Base-by-base conservation (phyloP, 139 green algal species). In the Closterium sp. region DNA sequence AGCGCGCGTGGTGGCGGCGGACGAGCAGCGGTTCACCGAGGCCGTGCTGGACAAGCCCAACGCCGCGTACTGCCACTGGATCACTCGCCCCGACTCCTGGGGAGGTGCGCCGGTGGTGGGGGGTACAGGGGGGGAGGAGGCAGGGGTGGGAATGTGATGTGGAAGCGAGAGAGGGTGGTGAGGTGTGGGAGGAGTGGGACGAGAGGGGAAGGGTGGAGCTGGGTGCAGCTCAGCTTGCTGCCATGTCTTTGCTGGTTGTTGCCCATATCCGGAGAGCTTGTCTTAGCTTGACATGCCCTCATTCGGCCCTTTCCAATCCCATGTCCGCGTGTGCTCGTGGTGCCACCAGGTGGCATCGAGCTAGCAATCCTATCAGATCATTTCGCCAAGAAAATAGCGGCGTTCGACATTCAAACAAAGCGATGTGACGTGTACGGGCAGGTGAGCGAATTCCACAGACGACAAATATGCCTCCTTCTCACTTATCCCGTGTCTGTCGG, bases 331-430 rank as follows among this genome's bases (percentile, higher is more conserved):
- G 84, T 98, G n/a, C n/a, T n/a, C 43, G 16, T 28, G 55, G 55
- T 19, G 25, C 2, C 97, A 97, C 97, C 97, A 31, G 98, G 98
- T 12, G 97, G 96, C 81, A 99, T 99, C n/a, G 98, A 99, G 95
- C 96, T 99, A 36, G 96, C 94, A 87, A 98, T 99, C 90, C 95
- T 99, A 34, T 92, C 96, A 0, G 84, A 91, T 21, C 33, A 93
- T 34, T 94, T 90, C 28, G 30, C 32, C 9, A 36, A 93, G 3
- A 96, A 99, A 94, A 98, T 99, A 66, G 97, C 97, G 2, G 97
- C 97, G 1, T 98, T 97, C 93, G 98, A 99, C 34, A 94, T 95
- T 34, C 92, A 95, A 36, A 95, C 93, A n/a, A 66, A 36, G 25
- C 87, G 91, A 33, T 92, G 91, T n/a, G 91, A 93, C 85, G 25